Conservation (phyloP, 176 grass and related monocot genomes). For the Pontederia paniculata region DNA sequence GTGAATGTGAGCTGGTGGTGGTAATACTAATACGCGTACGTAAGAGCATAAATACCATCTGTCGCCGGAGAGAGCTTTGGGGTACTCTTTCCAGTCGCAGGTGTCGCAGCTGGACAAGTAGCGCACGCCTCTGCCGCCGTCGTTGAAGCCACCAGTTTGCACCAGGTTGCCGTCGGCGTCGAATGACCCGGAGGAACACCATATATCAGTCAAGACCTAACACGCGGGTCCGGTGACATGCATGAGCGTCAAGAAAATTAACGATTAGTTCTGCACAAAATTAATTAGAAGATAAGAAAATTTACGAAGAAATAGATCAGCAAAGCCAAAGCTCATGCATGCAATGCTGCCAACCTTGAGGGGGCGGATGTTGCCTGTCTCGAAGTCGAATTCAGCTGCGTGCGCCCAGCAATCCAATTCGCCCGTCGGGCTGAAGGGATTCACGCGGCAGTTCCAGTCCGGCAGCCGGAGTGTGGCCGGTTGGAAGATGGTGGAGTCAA, state of each 20-base stretch:
- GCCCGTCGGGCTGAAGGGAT: not conserved
- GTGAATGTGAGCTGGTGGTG: no score
- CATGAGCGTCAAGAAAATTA: no score
- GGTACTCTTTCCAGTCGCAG: constrained; percentile 48
- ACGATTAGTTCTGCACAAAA: no score
- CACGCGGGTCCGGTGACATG: no score
- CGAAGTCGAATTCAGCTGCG: constrained; percentile 51
- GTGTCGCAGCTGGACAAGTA: constrained; percentile 36
- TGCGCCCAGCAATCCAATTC: constrained; percentile 55
- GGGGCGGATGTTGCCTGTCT: constrained; percentile 22
- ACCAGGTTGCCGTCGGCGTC: constrained; percentile 75
- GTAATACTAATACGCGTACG: not conserved
- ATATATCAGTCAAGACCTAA: constrained; percentile 46
- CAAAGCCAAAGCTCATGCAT: no score
- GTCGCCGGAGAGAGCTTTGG: constrained; percentile 24
- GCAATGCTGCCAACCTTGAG: constrained; percentile 22
- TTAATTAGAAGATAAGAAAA: no score
- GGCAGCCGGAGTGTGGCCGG: constrained; percentile 62
- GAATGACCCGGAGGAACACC: constrained; percentile 76
- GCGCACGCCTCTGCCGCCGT: constrained; percentile 50
- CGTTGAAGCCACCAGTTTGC: constrained; percentile 67
- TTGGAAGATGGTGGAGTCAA: constrained; percentile 55
- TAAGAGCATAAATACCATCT: constrained; percentile 18
- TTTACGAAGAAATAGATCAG: no score
- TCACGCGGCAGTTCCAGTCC: not conserved